These are phyloP conservation scores for Pseudotulostoma volvatum DNA, from an alignment of 495 filamentous ascomycete species.

Conservation along the genomic window DNA sequence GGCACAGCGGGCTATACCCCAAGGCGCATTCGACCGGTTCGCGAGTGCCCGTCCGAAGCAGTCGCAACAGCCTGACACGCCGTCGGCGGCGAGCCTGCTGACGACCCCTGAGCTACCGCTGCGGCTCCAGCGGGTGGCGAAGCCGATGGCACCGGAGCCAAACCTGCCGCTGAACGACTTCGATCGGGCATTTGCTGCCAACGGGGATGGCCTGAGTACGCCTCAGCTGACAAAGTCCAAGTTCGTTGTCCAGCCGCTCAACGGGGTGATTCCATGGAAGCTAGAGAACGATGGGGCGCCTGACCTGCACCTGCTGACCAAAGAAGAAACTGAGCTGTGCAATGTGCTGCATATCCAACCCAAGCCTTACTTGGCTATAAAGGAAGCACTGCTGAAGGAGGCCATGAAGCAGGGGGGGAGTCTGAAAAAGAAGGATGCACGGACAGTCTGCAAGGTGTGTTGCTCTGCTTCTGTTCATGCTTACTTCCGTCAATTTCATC, in stretches of 20 bases:
- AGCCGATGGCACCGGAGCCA: constrained; percentile 17
- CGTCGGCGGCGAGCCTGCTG: constrained; percentile 52
- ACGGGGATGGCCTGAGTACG: constrained; percentile 23
- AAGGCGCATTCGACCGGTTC: constrained; percentile 68
- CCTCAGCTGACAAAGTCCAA: constrained; percentile 27
- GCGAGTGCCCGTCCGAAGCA: constrained; percentile 40
- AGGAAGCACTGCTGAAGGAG: constrained; percentile 74
- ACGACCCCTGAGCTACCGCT: constrained; percentile 61
- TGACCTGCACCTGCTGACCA: constrained; percentile 73
- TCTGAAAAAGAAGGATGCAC: constrained; percentile 80
- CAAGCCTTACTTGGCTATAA: constrained; percentile 88
- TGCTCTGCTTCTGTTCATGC: neutral
- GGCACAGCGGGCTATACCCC: constrained; percentile 50
- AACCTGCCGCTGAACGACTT: constrained; percentile 25
- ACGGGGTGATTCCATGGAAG: constrained; percentile 45
- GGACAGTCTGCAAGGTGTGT: constrained; percentile 46
- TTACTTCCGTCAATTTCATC: neutral
- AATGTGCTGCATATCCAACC: constrained; percentile 65
- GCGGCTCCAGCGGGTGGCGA: constrained; percentile 32
- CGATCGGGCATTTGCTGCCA: constrained; percentile 25
- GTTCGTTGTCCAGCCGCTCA: constrained; percentile 29
- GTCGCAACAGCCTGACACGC: constrained; percentile 45
- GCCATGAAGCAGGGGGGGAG: constrained; percentile 72
- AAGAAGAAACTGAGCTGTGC: constrained; percentile 75
- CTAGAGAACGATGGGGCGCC: constrained; percentile 58